Evolutionary conservation across 495 filamentous ascomycete species (phyloP), one percentile per base, ranked within the genome.

Genomic region (Penicillium malachiteum): DNA sequence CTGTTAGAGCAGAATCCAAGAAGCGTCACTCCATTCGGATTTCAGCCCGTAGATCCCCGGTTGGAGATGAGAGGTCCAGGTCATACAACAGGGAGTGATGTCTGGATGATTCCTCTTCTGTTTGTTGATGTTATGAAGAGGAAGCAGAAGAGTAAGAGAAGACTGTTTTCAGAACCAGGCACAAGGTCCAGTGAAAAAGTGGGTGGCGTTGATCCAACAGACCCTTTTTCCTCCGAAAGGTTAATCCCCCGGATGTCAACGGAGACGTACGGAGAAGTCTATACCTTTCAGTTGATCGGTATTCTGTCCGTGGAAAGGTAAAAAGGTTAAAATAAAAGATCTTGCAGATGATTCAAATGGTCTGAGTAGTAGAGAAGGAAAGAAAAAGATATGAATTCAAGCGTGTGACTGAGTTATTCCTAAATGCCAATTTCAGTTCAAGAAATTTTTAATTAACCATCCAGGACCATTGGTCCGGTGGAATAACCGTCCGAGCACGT

Each of bases 401-500:
- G 21, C 21, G 21, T 26, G 21, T 26, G 21, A 26, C 21, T 26
- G 21, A 26, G 21, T 26, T 26, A 26, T 26, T 26, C 21, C 21
- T 26, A 26, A 26, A 26, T 26, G 21, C 21, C 21, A 26, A 26
- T 26, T 26, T 26, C 21, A 26, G 21, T 26, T 26, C 21, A 26
- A 26, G 2, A 26, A 26, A 2, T 26, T 26, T 26, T 26, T 26
- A 26, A 26, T 26, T 26, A 26, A 26, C 21, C 21, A 26, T 26
- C 21, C 21, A 26, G 21, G 21, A 26, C 18, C 11, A 13, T n/a
- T 43, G 17, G n/a, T 21, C 40, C 40, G 21, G 46, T 32, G 46
- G 46, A 35, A 50, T 40, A 31, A 50, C 34, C 48, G 37, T 49
- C 46, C 33, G 46, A 48, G 46, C 46, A 49, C 46, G 48, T 50